Evolutionary conservation across 306 rosid genomes (phyloP).

Genomic region (Vicia villosa): DNA sequence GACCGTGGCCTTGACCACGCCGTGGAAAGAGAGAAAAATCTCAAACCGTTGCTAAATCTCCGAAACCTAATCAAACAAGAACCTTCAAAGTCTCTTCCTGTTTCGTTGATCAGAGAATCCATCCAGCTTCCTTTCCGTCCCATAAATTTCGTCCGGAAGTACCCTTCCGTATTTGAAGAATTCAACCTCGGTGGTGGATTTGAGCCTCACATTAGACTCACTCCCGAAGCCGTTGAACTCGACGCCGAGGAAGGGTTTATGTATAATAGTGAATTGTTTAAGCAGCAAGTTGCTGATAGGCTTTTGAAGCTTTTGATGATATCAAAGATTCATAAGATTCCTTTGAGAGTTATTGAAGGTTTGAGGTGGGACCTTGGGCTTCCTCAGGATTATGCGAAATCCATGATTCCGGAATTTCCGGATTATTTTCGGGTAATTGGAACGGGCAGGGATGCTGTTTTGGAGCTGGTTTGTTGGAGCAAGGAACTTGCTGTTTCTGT

Average conservation of each 20-base stretch:
- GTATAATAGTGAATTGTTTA: slow-evolving; percentile 49
- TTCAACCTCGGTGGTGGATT: slow-evolving; percentile 48
- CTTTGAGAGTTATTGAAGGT: slow-evolving; percentile 43
- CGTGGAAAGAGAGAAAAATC: slow-evolving; percentile 76
- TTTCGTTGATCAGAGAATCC: slow-evolving; percentile 52
- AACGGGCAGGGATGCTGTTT: slow-evolving; percentile 9
- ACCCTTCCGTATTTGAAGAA: slow-evolving; percentile 69
- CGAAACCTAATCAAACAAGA: slow-evolving; percentile 59
- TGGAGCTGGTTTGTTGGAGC: slow-evolving; percentile 92
- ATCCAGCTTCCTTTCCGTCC: slow-evolving; percentile 68
- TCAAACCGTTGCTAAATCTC: slow-evolving; percentile 54
- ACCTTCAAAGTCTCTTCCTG: slow-evolving; percentile 79
- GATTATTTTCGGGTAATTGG: slow-evolving; percentile 60
- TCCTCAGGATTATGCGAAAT: slow-evolving; percentile 53
- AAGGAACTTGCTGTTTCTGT: slow-evolving; percentile 59
- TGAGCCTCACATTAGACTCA: slow-evolving; percentile 62
- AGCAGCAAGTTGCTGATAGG: slow-evolving; percentile 60
- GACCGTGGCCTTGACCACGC: slow-evolving; percentile 95
- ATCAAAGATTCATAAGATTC: slow-evolving; percentile 53
- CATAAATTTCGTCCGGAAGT: slow-evolving; percentile 63
- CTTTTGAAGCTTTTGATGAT: slow-evolving; percentile 76
- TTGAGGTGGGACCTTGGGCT: slow-evolving; percentile 87
- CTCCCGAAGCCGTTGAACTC: slow-evolving; percentile 46
- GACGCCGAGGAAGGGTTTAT: slow-evolving; percentile 57
- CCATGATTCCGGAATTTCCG: slow-evolving; percentile 70